These are phyloP conservation scores for Dryadomyces sulphureus DNA, from an alignment of 2,329 filamentous ascomycete species.

Conservation along the genomic window DNA sequence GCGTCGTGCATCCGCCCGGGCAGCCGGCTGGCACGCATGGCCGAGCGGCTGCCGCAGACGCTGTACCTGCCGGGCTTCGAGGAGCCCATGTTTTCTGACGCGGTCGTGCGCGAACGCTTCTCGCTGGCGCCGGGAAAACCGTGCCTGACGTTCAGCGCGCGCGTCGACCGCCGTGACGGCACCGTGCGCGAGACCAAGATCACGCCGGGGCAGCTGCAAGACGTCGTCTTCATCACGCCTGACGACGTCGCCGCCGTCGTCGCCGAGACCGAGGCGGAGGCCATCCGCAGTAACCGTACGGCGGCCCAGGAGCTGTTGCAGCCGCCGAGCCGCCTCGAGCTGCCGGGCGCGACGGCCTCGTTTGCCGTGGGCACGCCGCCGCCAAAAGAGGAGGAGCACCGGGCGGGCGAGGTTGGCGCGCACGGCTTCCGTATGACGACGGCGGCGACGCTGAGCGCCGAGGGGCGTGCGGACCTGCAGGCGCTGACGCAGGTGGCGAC, in stretches of 20 bases:
- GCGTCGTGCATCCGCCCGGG: slow-evolving; percentile 51
- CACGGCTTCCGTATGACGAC: slow-evolving; percentile 28
- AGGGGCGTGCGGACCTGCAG: slow-evolving; percentile 29
- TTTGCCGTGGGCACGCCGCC: slow-evolving; percentile 21
- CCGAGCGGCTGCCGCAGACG: slow-evolving; percentile 45
- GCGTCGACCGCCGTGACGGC: slow-evolving; percentile 32
- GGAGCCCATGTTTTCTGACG: slow-evolving; percentile 41
- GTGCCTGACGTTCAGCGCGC: slow-evolving; percentile 48
- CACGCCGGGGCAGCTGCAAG: slow-evolving; percentile 32
- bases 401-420: not conserved
- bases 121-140: slow-evolving; percentile 37
- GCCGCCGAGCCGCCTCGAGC: slow-evolving; percentile 1
- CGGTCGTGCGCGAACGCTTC: slow-evolving; percentile 31
- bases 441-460: slow-evolving; percentile 24
- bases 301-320: not conserved
- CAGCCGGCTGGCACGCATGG: slow-evolving; percentile 42
- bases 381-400: not conserved
- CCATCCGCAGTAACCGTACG: not conserved
- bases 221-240: slow-evolving; percentile 42
- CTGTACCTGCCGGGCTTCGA: slow-evolving; percentile 44
- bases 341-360: slow-evolving; percentile 4
- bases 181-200: slow-evolving; percentile 39
- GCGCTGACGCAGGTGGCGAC: slow-evolving; percentile 32
- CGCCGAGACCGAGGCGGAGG: slow-evolving; percentile 3
- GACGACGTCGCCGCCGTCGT: slow-evolving; percentile 30